A percentile compares a stretch with the other conserved stretches of the same genome.
These are phyloP conservation scores for Colletotrichum lentis DNA, from an alignment of 2,329 filamentous ascomycete genomes.

Conservation along the genomic window DNA sequence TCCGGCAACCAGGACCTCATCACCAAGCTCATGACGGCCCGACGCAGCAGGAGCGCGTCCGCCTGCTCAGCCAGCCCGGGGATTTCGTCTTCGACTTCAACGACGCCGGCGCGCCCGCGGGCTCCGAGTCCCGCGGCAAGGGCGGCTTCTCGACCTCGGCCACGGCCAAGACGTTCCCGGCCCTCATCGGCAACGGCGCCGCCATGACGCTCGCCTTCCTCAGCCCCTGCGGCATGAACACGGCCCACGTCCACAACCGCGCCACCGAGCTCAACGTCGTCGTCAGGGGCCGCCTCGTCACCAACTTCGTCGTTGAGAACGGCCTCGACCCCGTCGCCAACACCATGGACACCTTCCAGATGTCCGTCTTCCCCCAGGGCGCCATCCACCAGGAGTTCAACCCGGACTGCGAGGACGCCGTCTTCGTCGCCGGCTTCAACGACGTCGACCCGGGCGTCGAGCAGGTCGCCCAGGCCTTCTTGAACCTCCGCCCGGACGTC, in stretches of 20 bases:
- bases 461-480: slow-evolving; percentile 58
- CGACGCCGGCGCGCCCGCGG: slow-evolving; percentile 34
- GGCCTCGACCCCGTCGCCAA: slow-evolving; percentile 48
- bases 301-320: slow-evolving; percentile 56
- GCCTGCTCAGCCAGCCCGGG: slow-evolving; percentile 46
- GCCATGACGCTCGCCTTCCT: slow-evolving; percentile 60
- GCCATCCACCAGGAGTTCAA: slow-evolving; percentile 62
- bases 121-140: slow-evolving; percentile 42
- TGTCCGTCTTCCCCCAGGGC: slow-evolving; percentile 60
- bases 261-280: slow-evolving; percentile 58
- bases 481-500: slow-evolving; percentile 52
- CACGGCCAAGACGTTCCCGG: slow-evolving; percentile 58
- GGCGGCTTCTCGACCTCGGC: slow-evolving; percentile 53
- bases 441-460: slow-evolving; percentile 56
- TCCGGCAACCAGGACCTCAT: slow-evolving; percentile 57
- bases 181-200: slow-evolving; percentile 57
- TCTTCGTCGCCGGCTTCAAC: slow-evolving; percentile 59
- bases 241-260: slow-evolving; percentile 58
- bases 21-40: slow-evolving; percentile 53
- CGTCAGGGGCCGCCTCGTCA: slow-evolving; percentile 54
- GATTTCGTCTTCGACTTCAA: slow-evolving; percentile 57
- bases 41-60: slow-evolving; percentile 45
- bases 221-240: slow-evolving; percentile 60
- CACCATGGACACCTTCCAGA: slow-evolving; percentile 52
- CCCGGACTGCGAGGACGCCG: slow-evolving; percentile 56